These are phyloP conservation scores for Pezicula neosporulosa DNA, from an alignment of 2,329 filamentous ascomycete species.

Conservation along the genomic window DNA sequence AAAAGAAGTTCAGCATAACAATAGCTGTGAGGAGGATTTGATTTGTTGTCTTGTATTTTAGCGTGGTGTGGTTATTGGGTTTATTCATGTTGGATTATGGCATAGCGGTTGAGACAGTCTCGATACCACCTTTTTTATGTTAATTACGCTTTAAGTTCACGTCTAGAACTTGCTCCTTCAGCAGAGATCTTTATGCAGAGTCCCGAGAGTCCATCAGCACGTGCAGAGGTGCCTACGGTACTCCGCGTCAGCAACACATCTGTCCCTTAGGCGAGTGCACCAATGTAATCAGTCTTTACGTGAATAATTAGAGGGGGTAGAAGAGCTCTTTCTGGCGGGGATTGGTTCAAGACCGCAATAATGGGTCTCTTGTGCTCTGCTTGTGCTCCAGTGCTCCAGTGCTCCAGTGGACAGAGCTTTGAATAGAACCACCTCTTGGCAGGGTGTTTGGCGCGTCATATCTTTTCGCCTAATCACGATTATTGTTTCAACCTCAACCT, in stretches of 20 bases:
- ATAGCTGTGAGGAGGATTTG: neutral
- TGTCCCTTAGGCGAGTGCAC: too few relatives aligned
- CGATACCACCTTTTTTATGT: conserved; percentile 15
- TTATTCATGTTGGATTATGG: neutral
- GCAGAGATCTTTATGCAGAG: neutral
- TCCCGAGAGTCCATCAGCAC: neutral
- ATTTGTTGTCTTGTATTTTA: conserved; percentile 9
- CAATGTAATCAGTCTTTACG: neutral
- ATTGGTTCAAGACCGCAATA: too few relatives aligned
- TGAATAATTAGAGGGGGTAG: neutral
- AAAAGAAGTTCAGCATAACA: conserved; percentile 14
- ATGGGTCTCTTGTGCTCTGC: too few relatives aligned
- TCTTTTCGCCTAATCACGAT: neutral
- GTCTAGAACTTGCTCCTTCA: neutral
- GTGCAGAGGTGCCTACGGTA: neutral
- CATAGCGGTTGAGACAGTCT: conserved; percentile 10
- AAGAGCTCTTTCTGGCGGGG: neutral
- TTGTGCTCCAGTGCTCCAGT: too few relatives aligned
- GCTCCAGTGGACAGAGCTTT: neutral
- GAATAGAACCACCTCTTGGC: neutral
- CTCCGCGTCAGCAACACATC: too few relatives aligned
- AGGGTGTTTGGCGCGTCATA: neutral
- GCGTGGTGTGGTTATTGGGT: conserved; percentile 3
- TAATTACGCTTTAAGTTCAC: conserved; percentile 3
- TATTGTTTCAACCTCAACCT: neutral